phyloP scores from a whole-genome alignment of 352 stramenopile species.

The Pythium myriotylum region DNA sequence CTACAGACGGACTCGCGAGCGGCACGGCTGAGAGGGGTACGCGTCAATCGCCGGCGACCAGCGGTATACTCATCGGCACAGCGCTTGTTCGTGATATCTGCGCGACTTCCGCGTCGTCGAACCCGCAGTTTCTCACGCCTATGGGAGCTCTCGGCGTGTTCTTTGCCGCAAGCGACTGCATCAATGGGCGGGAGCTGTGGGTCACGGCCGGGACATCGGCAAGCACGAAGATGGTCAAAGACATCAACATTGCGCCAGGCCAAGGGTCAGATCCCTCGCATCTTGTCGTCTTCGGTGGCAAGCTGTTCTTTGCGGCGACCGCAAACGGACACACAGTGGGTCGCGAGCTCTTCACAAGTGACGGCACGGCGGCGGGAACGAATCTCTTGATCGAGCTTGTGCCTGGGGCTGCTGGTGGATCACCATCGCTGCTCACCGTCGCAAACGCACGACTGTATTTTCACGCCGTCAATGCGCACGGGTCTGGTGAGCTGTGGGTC shows the following conservation, averaged over 20 bases:
- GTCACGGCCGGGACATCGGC: constrained; percentile 39
- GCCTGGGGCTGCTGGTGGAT: constrained; percentile 28
- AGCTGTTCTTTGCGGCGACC: constrained; percentile 45
- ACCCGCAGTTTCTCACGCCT: constrained; percentile 50
- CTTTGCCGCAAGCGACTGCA: constrained; percentile 71
- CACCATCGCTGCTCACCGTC: constrained; percentile 32
- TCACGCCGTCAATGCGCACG: constrained; percentile 20
- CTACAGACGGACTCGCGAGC: constrained; percentile 48
- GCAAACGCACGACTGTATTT: constrained; percentile 32
- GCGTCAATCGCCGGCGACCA: constrained; percentile 1
- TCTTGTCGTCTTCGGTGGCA: constrained; percentile 38
- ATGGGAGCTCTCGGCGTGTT: constrained; percentile 43
- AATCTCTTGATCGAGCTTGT: constrained; percentile 37
- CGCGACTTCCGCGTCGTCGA: constrained; percentile 37
- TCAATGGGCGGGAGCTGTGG: constrained; percentile 74
- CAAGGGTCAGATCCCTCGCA: constrained; percentile 44
- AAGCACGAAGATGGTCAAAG: constrained; percentile 52
- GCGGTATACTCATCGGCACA: constrained; percentile 33
- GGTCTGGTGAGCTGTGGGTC: constrained; percentile 31
- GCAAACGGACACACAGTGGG: constrained; percentile 23
- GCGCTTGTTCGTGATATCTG: constrained; percentile 57
- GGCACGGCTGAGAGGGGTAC: constrained; percentile 25
- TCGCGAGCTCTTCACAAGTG: constrained; percentile 60
- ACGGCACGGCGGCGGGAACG: constrained; percentile 51
- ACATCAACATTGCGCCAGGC: constrained; percentile 39